Percentiles rank a stretch among this genome's conserved stretches.
phyloP scores from a whole-genome alignment of 495 filamentous ascomycete genomes.

The Daldinia loculata region DNA sequence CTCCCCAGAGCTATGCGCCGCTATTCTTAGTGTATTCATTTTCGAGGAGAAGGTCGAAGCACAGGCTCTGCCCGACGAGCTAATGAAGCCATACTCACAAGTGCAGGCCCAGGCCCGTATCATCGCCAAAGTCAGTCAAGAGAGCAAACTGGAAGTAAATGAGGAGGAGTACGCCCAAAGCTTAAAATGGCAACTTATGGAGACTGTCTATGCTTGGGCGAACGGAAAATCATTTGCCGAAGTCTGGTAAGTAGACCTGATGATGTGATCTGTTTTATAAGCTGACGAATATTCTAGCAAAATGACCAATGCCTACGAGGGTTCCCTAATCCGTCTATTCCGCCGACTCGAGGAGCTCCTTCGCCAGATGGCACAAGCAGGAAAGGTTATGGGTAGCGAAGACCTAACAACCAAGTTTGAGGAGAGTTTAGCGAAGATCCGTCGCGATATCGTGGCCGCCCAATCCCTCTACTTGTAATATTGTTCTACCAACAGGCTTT shows the following conservation, averaged over 20 bases:
- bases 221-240: constrained; percentile 90
- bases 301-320: constrained; percentile 99
- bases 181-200: constrained; percentile 95
- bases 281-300: constrained; percentile 63
- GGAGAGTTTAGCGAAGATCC: constrained; percentile 79
- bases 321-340: constrained; percentile 94
- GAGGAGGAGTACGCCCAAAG: constrained; percentile 90
- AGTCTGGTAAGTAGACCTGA: constrained; percentile 76
- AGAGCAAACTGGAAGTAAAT: constrained; percentile 88
- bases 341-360: constrained; percentile 92
- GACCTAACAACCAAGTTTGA: constrained; percentile 91
- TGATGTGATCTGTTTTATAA: background rate
- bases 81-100: constrained; percentile 83
- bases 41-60: constrained; percentile 94
- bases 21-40: constrained; percentile 89
- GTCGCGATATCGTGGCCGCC: constrained; percentile 90
- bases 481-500: background rate
- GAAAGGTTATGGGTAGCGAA: constrained; percentile 97
- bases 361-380: constrained; percentile 96
- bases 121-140: constrained; percentile 90
- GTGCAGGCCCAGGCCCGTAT: constrained; percentile 84
- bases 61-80: constrained; percentile 76
- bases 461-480: constrained; percentile 85
- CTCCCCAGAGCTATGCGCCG: constrained; percentile 82
- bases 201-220: constrained; percentile 94